Conservation (phyloP, 2,329 filamentous ascomycete genomes). For the Alternaria consortialis region DNA sequence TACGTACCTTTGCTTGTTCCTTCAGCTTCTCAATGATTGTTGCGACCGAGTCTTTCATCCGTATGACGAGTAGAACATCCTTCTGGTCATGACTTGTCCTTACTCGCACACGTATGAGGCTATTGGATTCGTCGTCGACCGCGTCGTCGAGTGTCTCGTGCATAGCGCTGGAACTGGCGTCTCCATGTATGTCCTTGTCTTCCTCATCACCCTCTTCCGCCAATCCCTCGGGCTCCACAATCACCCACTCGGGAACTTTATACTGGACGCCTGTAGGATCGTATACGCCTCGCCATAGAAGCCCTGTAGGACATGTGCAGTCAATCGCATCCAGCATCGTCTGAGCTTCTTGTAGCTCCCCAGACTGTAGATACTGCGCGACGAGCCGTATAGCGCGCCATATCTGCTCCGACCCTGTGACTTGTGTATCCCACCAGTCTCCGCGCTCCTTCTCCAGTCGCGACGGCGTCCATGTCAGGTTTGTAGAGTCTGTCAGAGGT, state of each 20-base stretch:
- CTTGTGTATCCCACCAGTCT: constrained; percentile 91
- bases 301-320: constrained; percentile 56
- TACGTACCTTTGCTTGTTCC: constrained; percentile 69
- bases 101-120: constrained; percentile 44
- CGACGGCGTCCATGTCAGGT: constrained; percentile 61
- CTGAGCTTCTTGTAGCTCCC: constrained; percentile 68
- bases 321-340: constrained; percentile 80
- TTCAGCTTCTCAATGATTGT: constrained; percentile 70
- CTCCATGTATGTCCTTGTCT: constrained; percentile 28
- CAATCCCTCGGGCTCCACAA: constrained; percentile 55
- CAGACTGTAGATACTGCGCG: constrained; percentile 71
- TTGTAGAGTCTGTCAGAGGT: constrained; percentile 32
- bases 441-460: constrained; percentile 74
- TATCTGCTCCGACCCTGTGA: constrained; percentile 77
- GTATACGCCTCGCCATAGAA: constrained; percentile 54
- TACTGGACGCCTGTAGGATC: constrained; percentile 56
- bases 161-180: background rate
- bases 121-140: constrained; percentile 28
- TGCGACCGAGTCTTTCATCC: constrained; percentile 65
- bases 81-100: constrained; percentile 51
- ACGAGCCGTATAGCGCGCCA: constrained; percentile 80
- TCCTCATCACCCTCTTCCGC: constrained; percentile 31
- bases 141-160: constrained; percentile 42
- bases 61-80: constrained; percentile 50
- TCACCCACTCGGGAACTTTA: constrained; percentile 56